phyloP scores from a whole-genome alignment of 1,284 basidiomycete genomes.

The Inonotus obliquus region DNA sequence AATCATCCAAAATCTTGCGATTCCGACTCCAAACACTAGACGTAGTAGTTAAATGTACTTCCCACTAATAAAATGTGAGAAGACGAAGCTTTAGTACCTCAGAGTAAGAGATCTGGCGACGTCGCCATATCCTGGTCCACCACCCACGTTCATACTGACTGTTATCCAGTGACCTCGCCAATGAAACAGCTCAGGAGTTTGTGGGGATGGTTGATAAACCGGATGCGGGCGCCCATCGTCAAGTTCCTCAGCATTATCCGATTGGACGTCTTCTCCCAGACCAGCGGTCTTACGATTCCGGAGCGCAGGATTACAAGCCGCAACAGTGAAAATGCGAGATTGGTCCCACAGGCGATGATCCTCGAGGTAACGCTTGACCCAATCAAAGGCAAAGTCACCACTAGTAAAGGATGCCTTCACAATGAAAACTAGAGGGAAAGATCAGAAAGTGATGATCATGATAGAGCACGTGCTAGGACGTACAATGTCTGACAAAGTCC shows the following conservation, averaged over 20 bases:
- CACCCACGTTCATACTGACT: slow-evolving; percentile 5
- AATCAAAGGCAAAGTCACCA: slow-evolving; percentile 16
- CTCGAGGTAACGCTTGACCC: slow-evolving; percentile 16
- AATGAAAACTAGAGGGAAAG: slow-evolving; percentile 9
- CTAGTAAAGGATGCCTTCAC: slow-evolving; percentile 13
- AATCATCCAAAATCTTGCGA: slow-evolving; percentile 17
- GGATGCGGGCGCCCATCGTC: slow-evolving; percentile 12
- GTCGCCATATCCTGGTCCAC: not conserved
- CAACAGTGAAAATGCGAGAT: slow-evolving; percentile 14
- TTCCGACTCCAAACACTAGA: slow-evolving; percentile 18
- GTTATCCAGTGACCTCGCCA: slow-evolving; percentile 15
- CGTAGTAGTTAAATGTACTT: not conserved
- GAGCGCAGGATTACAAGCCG: slow-evolving; percentile 9
- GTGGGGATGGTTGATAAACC: slow-evolving; percentile 15
- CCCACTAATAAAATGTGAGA: not conserved
- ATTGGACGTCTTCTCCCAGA: not conserved
- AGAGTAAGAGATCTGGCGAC: slow-evolving; percentile 6
- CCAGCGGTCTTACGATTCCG: not conserved
- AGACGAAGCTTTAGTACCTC: not conserved
- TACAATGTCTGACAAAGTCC: slow-evolving; percentile 13
- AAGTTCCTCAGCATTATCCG: not conserved
- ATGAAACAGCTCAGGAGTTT: slow-evolving; percentile 12
- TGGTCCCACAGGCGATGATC: slow-evolving; percentile 12
- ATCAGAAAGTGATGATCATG: not conserved
- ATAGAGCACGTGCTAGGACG: not conserved